Conservation (phyloP, 495 filamentous ascomycete genomes). For the Penicillium samsonianum region DNA sequence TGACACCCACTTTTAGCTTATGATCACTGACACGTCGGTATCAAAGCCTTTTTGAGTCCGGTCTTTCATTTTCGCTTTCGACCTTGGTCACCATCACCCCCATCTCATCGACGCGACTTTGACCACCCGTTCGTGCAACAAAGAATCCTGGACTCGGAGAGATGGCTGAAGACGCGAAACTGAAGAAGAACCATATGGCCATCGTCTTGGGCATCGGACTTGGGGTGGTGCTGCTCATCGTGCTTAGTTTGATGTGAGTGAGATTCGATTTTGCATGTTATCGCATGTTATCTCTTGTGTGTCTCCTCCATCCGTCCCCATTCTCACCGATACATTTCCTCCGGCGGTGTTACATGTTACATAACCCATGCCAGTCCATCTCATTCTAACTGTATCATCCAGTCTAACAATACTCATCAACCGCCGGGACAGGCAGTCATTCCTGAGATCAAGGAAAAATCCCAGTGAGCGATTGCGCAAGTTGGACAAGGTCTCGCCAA, state of each 20-base stretch:
- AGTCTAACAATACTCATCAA: conserved; percentile 44
- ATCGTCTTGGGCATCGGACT: conserved; percentile 46
- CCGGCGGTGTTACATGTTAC: conserved; percentile 15
- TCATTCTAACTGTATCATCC: conserved; percentile 5
- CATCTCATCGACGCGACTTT: neutral
- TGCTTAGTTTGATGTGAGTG: conserved; percentile 42
- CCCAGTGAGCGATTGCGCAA: conserved; percentile 40
- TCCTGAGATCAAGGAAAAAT: conserved; percentile 28
- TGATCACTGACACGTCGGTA: neutral
- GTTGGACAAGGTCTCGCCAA: conserved; percentile 43
- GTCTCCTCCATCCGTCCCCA: neutral
- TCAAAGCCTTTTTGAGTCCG: neutral
- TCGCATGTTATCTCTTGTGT: neutral
- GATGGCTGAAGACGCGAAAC: conserved; percentile 21
- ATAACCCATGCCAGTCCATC: neutral
- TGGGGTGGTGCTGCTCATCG: conserved; percentile 38
- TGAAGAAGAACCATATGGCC: conserved; percentile 38
- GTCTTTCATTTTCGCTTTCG: conserved; percentile 2
- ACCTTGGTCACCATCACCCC: neutral
- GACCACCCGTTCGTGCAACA: conserved; percentile 12
- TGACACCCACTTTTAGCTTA: neutral
- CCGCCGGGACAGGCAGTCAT: conserved; percentile 34
- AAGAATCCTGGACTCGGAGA: conserved; percentile 12
- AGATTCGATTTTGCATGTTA: neutral
- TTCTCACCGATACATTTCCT: conserved; percentile 9